Base-by-base conservation (phyloP, 2,329 filamentous ascomycete species). In the Apiospora phragmitis region DNA sequence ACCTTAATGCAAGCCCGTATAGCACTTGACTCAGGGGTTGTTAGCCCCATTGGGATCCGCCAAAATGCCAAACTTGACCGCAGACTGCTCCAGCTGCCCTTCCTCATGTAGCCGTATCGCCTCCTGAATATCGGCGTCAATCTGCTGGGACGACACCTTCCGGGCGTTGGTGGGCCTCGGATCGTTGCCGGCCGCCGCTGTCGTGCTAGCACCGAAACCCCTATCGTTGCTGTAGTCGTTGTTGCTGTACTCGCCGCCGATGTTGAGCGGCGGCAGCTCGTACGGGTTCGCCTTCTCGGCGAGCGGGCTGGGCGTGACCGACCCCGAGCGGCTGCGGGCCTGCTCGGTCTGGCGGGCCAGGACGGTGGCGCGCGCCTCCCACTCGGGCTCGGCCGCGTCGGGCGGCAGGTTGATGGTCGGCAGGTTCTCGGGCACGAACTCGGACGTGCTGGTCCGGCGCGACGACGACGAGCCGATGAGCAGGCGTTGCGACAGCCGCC, bases 321-420 rank as follows among this genome's bases (percentile, higher is more conserved):
- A 71, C 38, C 71, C 74, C 24, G 77, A 76, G 32, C 80, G 79
- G 73, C 80, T 81, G 74, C 82, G 84, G 73, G 83, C 82, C 71
- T 82, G 81, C 75, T 82, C 79, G 75, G 87, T 90, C 75, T 88
- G 86, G 75, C 88, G 89, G 42, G 94, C 95, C 74, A 98, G 85
- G 71, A 97, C 89, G n/a, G 95, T 98, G 38, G 96, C 96, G 72
- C 95, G 88, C 84, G 93, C 92, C 86, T 98, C 96, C 96, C 96
- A 99, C 82, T 92, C 88, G 71, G 90, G 89, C 84, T 97, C 93
- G 72, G 80, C 78, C 59, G 76, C 80, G 65, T 83, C 82, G 73
- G 80, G 80, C 74, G 83, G 79, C 77, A 79, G 68, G 67, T 86
- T 83, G 70, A 97, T 94, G 72, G 91, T 91, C 29, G 95, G 95